Conservation (phyloP, 495 filamentous ascomycete species). For the Recurvomyces mirabilis region DNA sequence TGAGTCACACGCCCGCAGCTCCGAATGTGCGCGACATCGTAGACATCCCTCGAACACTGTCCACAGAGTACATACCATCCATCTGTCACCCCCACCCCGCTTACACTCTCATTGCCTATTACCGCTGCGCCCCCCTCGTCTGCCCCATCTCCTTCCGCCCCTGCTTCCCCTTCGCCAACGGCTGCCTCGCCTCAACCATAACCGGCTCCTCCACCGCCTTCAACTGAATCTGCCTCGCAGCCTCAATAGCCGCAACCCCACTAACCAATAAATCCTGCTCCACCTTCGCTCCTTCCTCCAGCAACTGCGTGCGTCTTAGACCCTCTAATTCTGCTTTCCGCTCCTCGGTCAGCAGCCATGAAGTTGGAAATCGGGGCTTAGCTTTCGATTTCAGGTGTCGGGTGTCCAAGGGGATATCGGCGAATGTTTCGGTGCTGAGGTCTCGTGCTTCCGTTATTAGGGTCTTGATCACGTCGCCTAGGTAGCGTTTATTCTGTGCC, state of each 20-base stretch:
- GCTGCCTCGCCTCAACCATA: constrained; percentile 20
- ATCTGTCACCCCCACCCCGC: too few relatives aligned
- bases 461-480: constrained; percentile 63
- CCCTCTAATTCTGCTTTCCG: constrained; percentile 53
- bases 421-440: constrained; percentile 57
- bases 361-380: constrained; percentile 60
- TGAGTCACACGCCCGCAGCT: too few relatives aligned
- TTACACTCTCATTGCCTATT: too few relatives aligned
- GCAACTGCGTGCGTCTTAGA: constrained; percentile 38
- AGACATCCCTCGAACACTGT: too few relatives aligned
- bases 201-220: constrained; percentile 26
- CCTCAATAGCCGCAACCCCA: constrained; percentile 42
- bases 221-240: constrained; percentile 26
- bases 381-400: constrained; percentile 68
- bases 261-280: constrained; percentile 42
- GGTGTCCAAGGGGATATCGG: constrained; percentile 81
- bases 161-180: constrained; percentile 6
- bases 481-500: constrained; percentile 92
- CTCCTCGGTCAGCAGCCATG: constrained; percentile 67
- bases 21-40: too few relatives aligned
- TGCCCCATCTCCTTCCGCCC: constrained; percentile 17
- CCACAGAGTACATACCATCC: too few relatives aligned
- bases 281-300: constrained; percentile 38
- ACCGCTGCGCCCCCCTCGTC: constrained; percentile 3
- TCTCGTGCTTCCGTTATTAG: constrained; percentile 68